These are phyloP conservation scores for Fusarium siculi DNA, from an alignment of 2,329 filamentous ascomycete species.

Conservation along the genomic window DNA sequence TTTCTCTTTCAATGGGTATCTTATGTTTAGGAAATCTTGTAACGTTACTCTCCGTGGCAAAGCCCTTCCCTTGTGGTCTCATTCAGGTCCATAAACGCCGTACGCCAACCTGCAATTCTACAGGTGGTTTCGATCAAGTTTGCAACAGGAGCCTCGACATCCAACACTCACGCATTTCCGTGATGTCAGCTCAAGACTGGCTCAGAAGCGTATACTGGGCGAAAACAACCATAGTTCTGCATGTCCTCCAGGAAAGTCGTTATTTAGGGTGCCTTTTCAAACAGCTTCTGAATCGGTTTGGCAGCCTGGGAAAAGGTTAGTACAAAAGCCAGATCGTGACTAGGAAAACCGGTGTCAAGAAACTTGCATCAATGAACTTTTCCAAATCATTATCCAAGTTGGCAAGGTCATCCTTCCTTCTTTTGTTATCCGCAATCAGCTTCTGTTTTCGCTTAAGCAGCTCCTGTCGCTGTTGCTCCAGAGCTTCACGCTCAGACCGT, in stretches of 20 bases:
- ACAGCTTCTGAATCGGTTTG: conserved; percentile 79
- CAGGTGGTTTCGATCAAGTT: not conserved
- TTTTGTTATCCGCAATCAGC: conserved; percentile 80
- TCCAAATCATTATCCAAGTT: conserved; percentile 93
- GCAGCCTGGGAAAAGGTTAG: conserved; percentile 68
- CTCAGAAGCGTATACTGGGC: not conserved
- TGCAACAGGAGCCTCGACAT: not conserved
- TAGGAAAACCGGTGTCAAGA: not conserved
- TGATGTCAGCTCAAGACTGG: not conserved
- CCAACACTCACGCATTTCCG: not conserved
- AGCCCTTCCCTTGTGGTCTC: not conserved
- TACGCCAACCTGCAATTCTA: conserved; percentile 3
- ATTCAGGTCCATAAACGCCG: conserved; percentile 7
- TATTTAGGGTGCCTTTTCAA: conserved; percentile 75
- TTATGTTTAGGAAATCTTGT: not conserved
- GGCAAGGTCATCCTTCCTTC: conserved; percentile 90
- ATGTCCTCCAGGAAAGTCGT: not conserved
- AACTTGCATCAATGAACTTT: conserved; percentile 86
- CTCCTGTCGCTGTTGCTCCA: conserved; percentile 86
- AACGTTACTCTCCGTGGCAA: not conserved
- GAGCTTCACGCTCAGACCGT: conserved; percentile 80
- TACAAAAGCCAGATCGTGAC: not conserved
- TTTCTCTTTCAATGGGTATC: conserved; percentile 2
- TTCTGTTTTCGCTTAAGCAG: conserved; percentile 74
- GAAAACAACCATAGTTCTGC: not conserved